These are phyloP conservation scores for Alternaria hordeiaustralica DNA, from an alignment of 2,329 filamentous ascomycete genomes.

Conservation along the genomic window DNA sequence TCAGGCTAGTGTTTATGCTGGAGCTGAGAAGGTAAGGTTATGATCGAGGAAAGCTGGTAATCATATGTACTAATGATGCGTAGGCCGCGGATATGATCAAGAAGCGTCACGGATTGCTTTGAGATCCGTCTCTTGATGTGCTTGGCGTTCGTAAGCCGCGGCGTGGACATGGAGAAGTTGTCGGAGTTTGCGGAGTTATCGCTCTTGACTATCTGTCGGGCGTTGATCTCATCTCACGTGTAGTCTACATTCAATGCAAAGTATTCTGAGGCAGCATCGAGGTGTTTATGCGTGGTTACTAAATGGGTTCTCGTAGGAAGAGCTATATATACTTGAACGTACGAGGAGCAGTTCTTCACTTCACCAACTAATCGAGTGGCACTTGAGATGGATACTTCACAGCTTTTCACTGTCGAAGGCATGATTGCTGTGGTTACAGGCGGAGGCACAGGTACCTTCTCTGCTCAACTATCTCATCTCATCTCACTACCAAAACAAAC, in stretches of 20 bases:
- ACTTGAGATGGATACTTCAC: neutral
- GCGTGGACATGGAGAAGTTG: neutral
- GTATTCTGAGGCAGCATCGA: neutral
- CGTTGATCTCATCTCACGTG: neutral
- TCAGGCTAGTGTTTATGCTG: conserved; percentile 25
- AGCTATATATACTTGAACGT: neutral
- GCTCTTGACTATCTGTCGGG: neutral
- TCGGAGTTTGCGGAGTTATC: conserved; percentile 40
- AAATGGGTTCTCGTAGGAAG: neutral
- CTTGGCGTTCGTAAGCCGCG: neutral
- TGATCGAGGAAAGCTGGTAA: neutral
- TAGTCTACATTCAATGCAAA: neutral
- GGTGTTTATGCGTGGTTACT: neutral
- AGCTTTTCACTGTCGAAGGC: neutral
- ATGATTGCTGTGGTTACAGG: neutral
- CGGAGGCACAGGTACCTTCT: neutral
- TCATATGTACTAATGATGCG: neutral
- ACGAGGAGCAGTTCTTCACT: no score
- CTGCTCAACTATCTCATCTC: neutral
- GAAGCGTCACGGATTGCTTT: neutral
- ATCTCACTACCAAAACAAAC: no score
- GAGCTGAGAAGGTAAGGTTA: conserved; percentile 25
- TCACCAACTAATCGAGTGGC: neutral
- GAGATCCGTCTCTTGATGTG: neutral
- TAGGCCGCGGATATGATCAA: neutral